Percentiles rank a stretch among this genome's conserved stretches.
phyloP scores from a whole-genome alignment of 148 eudicot genomes.

The Drosera capensis region DNA sequence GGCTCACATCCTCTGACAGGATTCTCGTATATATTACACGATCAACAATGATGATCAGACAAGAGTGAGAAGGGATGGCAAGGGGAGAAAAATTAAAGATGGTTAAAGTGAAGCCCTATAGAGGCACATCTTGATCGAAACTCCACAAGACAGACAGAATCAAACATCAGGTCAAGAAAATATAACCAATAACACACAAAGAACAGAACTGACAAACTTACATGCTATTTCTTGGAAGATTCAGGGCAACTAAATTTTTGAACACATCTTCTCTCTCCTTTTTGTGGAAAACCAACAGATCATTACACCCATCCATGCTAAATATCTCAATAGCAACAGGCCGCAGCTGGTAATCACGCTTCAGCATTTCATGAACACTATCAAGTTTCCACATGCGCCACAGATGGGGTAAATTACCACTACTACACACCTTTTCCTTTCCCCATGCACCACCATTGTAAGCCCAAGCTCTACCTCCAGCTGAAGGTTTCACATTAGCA shows the following conservation, averaged over 20 bases:
- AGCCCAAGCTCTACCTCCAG: constrained; percentile 97
- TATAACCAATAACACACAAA: not conserved
- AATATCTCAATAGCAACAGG: constrained; percentile 97
- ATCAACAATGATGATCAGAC: too few species aligned
- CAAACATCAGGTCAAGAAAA: not conserved
- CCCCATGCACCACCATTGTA: constrained; percentile 99
- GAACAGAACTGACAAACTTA: constrained; percentile 24
- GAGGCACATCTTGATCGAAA: too few species aligned
- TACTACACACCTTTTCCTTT: constrained; percentile 65
- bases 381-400: constrained; percentile 98
- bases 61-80: too few species aligned
- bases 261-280: constrained; percentile 97
- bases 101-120: too few species aligned
- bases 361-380: constrained; percentile 92
- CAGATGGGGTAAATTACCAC: constrained; percentile 75
- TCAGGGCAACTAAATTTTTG: constrained; percentile 89
- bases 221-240: constrained; percentile 98
- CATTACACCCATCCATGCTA: constrained; percentile 99
- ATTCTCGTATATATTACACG: too few species aligned
- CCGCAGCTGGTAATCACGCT: constrained; percentile 98
- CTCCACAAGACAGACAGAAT: not conserved
- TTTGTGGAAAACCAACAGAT: constrained; percentile 93
- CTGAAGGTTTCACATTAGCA: constrained; percentile 37
- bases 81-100: too few species aligned
- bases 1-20: too few species aligned